phyloP scores from a whole-genome alignment of 2,329 filamentous ascomycete genomes.

The Gaeumannomyces sp. region DNA sequence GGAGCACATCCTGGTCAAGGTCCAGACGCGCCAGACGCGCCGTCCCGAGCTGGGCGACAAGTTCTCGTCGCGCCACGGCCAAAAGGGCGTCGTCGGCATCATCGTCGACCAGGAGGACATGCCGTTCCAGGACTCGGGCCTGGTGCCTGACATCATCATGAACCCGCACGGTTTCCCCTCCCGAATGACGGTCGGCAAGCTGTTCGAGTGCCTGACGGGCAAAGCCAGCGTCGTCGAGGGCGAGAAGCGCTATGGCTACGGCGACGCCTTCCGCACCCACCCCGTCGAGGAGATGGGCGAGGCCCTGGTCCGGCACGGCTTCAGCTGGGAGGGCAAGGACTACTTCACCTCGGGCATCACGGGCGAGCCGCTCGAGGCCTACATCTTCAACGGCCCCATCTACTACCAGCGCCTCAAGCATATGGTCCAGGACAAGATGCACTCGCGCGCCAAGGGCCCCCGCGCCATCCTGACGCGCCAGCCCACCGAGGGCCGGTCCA shows the following conservation, averaged over 20 bases:
- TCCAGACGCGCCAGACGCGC: slow-evolving; percentile 92
- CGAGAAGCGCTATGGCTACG: slow-evolving; percentile 76
- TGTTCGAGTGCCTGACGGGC: slow-evolving; percentile 89
- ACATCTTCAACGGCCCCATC: slow-evolving; percentile 97
- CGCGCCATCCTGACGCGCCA: slow-evolving; percentile 89
- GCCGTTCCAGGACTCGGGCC: slow-evolving; percentile 85
- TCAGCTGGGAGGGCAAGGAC: slow-evolving; percentile 96
- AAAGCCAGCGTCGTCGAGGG: slow-evolving; percentile 88
- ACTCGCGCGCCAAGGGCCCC: slow-evolving; percentile 85
- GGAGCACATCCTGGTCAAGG: slow-evolving; percentile 82
- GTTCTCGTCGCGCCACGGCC: slow-evolving; percentile 95
- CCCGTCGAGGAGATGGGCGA: slow-evolving; percentile 84
- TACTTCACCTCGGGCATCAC: slow-evolving; percentile 94
- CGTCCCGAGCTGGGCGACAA: slow-evolving; percentile 95
- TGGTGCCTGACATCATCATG: slow-evolving; percentile 99
- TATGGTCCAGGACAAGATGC: slow-evolving; percentile 99
- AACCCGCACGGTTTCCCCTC: slow-evolving; percentile 99
- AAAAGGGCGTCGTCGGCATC: slow-evolving; percentile 95
- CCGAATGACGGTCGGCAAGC: slow-evolving; percentile 98
- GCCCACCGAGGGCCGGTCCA: slow-evolving; percentile 89
- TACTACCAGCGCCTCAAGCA: slow-evolving; percentile 99
- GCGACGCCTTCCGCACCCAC: slow-evolving; percentile 75
- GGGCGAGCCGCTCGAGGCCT: slow-evolving; percentile 86
- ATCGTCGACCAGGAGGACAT: slow-evolving; percentile 96
- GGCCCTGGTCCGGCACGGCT: slow-evolving; percentile 79